A percentile compares a stretch with the other conserved stretches of the same genome.
Conservation (phyloP, 2,329 filamentous ascomycete species). For the Pestalotiopsis sp. region DNA sequence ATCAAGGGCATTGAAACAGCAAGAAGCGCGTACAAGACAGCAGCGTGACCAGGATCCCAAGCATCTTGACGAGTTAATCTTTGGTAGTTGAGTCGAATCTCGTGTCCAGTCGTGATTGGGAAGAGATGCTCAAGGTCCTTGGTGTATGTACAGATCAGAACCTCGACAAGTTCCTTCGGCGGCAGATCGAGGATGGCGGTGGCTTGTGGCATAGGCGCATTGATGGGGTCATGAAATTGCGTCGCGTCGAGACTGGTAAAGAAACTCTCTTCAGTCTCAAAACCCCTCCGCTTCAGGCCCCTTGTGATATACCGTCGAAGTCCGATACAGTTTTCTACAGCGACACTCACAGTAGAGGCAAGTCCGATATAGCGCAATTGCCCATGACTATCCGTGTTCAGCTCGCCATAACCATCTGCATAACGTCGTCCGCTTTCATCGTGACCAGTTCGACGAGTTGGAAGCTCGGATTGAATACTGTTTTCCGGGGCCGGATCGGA, state of each 20-base stretch:
- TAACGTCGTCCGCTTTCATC: background rate
- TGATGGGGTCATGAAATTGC: background rate
- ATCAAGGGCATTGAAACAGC: background rate
- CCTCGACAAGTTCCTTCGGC: background rate
- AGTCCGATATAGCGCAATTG: background rate
- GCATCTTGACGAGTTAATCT: background rate
- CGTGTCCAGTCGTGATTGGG: background rate
- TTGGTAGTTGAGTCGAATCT: background rate
- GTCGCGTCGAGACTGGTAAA: conserved; percentile 1
- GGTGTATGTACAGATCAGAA: background rate
- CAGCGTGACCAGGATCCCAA: background rate
- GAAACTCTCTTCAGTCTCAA: background rate
- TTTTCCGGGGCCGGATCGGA: background rate
- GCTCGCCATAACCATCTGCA: conserved; percentile 3
- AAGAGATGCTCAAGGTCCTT: background rate
- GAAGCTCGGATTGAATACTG: background rate
- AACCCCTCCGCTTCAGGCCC: background rate
- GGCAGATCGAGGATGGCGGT: background rate
- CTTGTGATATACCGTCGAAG: background rate
- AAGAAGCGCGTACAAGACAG: background rate
- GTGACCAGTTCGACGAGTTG: background rate
- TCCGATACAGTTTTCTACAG: conserved; percentile 4
- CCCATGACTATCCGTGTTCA: background rate
- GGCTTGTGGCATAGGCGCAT: too few relatives aligned
- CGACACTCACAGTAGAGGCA: background rate